These are phyloP conservation scores for Oryza australiensis DNA, from an alignment of 176 grass and related monocot species.

Conservation along the genomic window DNA sequence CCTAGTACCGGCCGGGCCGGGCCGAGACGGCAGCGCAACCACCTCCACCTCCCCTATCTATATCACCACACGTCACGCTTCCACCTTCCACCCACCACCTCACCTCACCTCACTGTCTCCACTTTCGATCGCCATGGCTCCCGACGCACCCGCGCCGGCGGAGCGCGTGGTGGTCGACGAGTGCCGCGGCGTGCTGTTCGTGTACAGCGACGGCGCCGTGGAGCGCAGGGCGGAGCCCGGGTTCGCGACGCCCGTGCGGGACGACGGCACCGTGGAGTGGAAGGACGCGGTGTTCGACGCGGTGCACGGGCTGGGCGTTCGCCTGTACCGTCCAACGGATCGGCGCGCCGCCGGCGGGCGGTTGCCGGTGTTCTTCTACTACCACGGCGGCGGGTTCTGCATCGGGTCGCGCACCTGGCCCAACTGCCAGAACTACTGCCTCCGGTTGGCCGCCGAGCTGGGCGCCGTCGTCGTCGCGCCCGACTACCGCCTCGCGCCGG, in stretches of 20 bases:
- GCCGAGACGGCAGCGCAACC: not conserved
- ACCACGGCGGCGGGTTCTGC: slow-evolving; percentile 81
- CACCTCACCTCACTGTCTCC: not conserved
- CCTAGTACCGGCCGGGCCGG: slow-evolving; percentile 19
- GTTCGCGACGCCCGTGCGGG: slow-evolving; percentile 50
- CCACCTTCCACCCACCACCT: not conserved
- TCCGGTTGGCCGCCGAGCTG: slow-evolving; percentile 68
- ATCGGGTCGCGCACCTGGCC: slow-evolving; percentile 84
- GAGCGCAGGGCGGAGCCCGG: slow-evolving; percentile 40
- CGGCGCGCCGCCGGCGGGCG: not conserved
- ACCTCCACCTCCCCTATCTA: slow-evolving; percentile 5
- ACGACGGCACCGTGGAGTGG: slow-evolving; percentile 72
- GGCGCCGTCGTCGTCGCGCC: slow-evolving; percentile 69
- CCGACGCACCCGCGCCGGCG: not conserved
- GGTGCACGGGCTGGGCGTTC: slow-evolving; percentile 36
- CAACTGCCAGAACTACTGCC: slow-evolving; percentile 90
- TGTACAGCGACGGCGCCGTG: slow-evolving; percentile 63
- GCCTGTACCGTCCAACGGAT: slow-evolving; percentile 44
- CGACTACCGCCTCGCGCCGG: slow-evolving; percentile 86
- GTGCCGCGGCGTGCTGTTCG: slow-evolving; percentile 67
- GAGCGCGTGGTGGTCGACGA: slow-evolving; percentile 46
- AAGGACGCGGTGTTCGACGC: slow-evolving; percentile 61
- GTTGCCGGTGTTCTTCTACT: slow-evolving; percentile 77
- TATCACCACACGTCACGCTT: not conserved
- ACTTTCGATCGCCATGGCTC: slow-evolving; percentile 35